Base-by-base conservation (phyloP, 2,329 filamentous ascomycete species). In the Leptosphaerulina australis region DNA sequence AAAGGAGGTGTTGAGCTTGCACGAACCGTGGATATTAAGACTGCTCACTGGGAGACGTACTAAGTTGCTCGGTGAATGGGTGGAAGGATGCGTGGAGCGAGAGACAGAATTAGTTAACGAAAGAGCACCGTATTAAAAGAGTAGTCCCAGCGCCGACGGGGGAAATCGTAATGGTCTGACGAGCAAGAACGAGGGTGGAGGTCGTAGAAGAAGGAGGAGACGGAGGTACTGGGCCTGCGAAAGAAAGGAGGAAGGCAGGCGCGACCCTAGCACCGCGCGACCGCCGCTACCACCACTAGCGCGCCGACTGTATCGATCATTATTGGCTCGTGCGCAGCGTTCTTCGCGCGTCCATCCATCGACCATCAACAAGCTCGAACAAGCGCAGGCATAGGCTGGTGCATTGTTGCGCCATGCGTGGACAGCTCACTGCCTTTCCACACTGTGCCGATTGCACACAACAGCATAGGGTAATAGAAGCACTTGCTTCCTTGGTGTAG, bases 1-100 rank as follows among this genome's bases (percentile, higher is more conserved):
- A 44, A 52, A 35, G 33, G 40, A 56, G 49, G 44, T 12, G 26
- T 29, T 18, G 17, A 26, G 41, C 57, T 56, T 37, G 43, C 43
- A 66, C 68, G 44, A 34, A 71, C 68, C 59, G 67, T 63, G 55
- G 61, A 64, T 67, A 70, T 68, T 71, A 71, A 71, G 60, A 68
- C 63, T 67, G 69, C 59, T 62, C 60, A 66, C 54, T 55, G 54
- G 38, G 53, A 50, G 54, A 56, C 59, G 58, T 60, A 56, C 54
- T 60, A 63, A 53, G 58, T 60, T 36, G 60, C 36, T 58, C 56
- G 58, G 64, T 56, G 63, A 67, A 53, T 60, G 60, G 46, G 48
- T 48, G 39, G 58, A 67, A 69, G 64, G 64, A 71, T 71, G 69
- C 46, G 55, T 64, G 56, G 51, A 67, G 66, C 68, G 68, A 72